Evolutionary conservation across 73 alveolate species (phyloP), one percentile per base, ranked within the genome.

Genomic region (Loxodes magnus): DNA sequence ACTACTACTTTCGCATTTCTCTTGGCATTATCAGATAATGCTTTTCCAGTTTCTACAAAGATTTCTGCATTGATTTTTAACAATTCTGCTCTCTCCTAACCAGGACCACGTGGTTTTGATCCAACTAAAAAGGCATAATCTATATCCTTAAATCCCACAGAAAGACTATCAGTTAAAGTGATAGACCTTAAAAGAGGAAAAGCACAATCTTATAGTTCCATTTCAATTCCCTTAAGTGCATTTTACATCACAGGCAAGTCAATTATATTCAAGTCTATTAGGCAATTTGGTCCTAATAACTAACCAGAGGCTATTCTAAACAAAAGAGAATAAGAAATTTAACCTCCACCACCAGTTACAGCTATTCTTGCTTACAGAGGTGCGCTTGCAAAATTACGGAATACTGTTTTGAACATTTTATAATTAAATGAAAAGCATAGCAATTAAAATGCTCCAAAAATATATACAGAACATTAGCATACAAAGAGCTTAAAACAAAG

Each of bases 81-180:
- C 56, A 93, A 89, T 59, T 93, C 99, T 38, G 82, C 90, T 76
- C 98, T 90, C 67, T 89, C 97, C 98, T 87, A 84, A 29, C 99
- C 99, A 25, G 98, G 97, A 31, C 92, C 95, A 64, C 99, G 64
- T 33, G 99, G 99, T 71, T 84, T 90, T 29, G 98, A 89, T 28
- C 99, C 99, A 35, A 90, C 90, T 42, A 93, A 71, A 71, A 88
- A 84, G 49, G 88, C 81, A 64, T 90, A 73, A 71, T 93, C 98
- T 52, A 75, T 87, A 57, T 78, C 88, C 77, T 82, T 82, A 83
- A 93, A 93, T 16, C 94, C 99, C 50, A 72, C 89, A 35, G 84
- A 56, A 49, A 73, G 67, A 62, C 73, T 70, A 14, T 83, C 80
- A 46, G 97, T 90, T 43, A 78, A 65, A 35, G 83, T 85, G 50